Conservation (phyloP, 1,139 yeast species). For the Hyphopichia fennica region DNA sequence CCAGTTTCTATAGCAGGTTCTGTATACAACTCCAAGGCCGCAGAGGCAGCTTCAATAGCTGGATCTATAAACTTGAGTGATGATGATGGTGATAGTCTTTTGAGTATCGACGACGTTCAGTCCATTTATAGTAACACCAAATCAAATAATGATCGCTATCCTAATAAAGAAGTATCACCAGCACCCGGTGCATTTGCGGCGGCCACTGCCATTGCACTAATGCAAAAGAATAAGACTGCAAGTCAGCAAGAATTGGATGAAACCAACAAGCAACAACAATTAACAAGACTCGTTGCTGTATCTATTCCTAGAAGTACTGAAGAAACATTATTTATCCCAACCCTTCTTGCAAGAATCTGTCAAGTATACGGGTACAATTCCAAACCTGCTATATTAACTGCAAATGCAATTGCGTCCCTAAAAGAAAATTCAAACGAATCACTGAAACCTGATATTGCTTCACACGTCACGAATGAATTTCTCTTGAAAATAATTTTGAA, state of each 20-base stretch:
- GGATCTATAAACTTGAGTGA: conserved; percentile 49
- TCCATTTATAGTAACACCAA: conserved; percentile 3
- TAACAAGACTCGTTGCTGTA: conserved; percentile 69
- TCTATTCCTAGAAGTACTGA: conserved; percentile 77
- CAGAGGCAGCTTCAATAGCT: conserved; percentile 26
- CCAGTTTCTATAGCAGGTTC: conserved; percentile 67
- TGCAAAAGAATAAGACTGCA: conserved; percentile 37
- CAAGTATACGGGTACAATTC: conserved; percentile 70
- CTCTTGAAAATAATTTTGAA: conserved; percentile 30
- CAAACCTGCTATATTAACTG: conserved; percentile 65
- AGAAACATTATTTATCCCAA: conserved; percentile 72
- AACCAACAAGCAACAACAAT: conserved; percentile 46
- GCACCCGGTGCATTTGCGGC: conserved; percentile 81
- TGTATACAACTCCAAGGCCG: conserved; percentile 33
- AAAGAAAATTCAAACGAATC: conserved; percentile 44
- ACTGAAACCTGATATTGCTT: conserved; percentile 8
- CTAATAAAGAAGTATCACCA: conserved; percentile 52
- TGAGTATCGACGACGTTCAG: conserved; percentile 30
- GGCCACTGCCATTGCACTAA: conserved; percentile 63
- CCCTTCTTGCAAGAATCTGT: conserved; percentile 65
- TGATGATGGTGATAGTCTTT: conserved; percentile 42
- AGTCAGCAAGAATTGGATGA: conserved; percentile 26
- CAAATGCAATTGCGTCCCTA: conserved; percentile 66
- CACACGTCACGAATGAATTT: conserved; percentile 11
- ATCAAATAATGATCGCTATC: conserved; percentile 3